Percentiles rank a stretch among this genome's conserved stretches.
Conservation (phyloP, 768 basidiomycete genomes). For the Rubroboletus pulcherrimus region DNA sequence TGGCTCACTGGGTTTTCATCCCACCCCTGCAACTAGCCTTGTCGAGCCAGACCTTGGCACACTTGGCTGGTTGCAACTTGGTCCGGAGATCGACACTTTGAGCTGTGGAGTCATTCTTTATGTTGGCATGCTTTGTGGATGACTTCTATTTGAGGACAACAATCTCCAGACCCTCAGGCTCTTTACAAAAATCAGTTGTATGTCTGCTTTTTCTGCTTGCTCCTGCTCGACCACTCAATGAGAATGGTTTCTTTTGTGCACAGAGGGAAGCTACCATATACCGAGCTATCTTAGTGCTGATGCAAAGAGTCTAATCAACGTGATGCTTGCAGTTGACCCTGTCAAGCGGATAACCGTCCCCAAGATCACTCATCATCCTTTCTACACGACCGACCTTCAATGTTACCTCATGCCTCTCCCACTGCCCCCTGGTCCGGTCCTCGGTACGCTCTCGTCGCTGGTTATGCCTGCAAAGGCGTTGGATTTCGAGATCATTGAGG, state of each 20-base stretch:
- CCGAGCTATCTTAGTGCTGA: slow-evolving; percentile 79
- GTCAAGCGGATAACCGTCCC: slow-evolving; percentile 91
- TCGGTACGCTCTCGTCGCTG: slow-evolving; percentile 69
- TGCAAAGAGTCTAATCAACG: slow-evolving; percentile 71
- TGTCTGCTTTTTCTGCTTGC: slow-evolving; percentile 23
- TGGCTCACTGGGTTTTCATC: too few relatives aligned
- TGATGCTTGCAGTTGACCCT: slow-evolving; percentile 93
- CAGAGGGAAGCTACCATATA: slow-evolving; percentile 83
- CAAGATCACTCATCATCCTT: slow-evolving; percentile 88
- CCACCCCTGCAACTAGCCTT: too few relatives aligned
- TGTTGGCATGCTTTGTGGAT: slow-evolving; percentile 94
- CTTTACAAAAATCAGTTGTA: slow-evolving; percentile 92
- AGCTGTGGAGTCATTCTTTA: slow-evolving; percentile 98
- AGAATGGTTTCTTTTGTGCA: background rate
- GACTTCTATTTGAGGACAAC: slow-evolving; percentile 96
- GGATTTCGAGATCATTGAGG: slow-evolving; percentile 86
- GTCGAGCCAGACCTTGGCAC: too few relatives aligned
- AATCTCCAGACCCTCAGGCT: slow-evolving; percentile 88
- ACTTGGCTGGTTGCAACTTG: too few relatives aligned
- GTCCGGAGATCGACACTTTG: slow-evolving; percentile 99
- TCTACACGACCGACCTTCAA: slow-evolving; percentile 82
- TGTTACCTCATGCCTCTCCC: slow-evolving; percentile 85
- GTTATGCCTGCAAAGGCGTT: slow-evolving; percentile 64
- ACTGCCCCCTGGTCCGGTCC: slow-evolving; percentile 69
- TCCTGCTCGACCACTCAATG: background rate